Base-by-base conservation (phyloP, 1,284 basidiomycete species). In the Phylloboletellus chloephorus region DNA sequence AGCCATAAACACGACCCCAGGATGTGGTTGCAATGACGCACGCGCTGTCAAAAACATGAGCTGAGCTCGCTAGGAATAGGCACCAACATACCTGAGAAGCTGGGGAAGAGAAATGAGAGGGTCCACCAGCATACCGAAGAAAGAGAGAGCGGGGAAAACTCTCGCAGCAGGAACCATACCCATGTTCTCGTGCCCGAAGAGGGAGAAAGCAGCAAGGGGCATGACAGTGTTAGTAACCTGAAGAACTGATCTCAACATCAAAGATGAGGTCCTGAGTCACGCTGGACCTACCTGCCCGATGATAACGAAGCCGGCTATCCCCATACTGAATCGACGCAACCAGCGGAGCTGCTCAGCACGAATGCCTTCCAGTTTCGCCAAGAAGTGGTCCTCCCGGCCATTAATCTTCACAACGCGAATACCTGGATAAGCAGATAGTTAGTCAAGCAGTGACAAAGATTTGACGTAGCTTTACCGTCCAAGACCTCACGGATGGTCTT, bases 11-110 rank as follows among this genome's bases (percentile, higher is more conserved):
- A 34, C 54, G 54, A 21, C 44, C 57, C 56, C 53, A 60, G 3
- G 49, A 64, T 46, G 63, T 46, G 46, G 52, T 23, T 37, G 58
- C 49, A 52, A 67, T 41, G 57, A 70, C 49, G 51, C 67, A 31
- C 51, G 68, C 40, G 60, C 68, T 53, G 24, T 16, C 12, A 16
- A 54, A 11, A 12, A 16, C 10, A 22, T 44, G 33, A 45, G 44
- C 10, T 31, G 5, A 31, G 21, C 2, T 32, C 12, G 11, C 4
- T 7, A 2, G 23, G 7, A 17, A n/a, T 36, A 21, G 26, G 5
- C 0, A 3, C 17, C 2, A 5, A 33, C 43, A 34, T 46, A 53
- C 54, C 52, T 63, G 32, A 48, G 54, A 37, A 47, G 51, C 38
- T 61, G 58, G 5, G 57, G 57, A 39, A 58, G 57, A 2, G 57